Evolutionary conservation across 129 eudicot species (phyloP).

Genomic region (Gnaphalium uliginosum): DNA sequence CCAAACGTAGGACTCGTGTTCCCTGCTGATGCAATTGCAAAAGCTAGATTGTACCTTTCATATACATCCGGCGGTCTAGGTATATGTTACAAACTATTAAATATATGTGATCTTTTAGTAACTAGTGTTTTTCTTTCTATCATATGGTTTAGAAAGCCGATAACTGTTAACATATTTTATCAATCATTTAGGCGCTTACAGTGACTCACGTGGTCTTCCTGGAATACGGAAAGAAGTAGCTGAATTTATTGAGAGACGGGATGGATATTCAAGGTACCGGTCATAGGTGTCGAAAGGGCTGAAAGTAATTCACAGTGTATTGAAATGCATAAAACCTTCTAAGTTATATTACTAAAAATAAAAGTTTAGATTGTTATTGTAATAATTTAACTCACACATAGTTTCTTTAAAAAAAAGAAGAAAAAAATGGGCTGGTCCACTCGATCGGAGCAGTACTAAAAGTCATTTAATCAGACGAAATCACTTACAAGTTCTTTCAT

Average conservation of each 20-base stretch:
- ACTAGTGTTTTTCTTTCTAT: background rate
- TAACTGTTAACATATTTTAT: background rate
- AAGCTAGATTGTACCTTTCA: constrained; percentile 78
- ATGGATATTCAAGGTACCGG: constrained; percentile 88
- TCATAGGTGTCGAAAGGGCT: background rate
- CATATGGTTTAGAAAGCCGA: background rate
- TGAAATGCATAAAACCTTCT: background rate
- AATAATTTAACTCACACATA: background rate
- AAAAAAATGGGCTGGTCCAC: background rate
- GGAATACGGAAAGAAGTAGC: constrained; percentile 95
- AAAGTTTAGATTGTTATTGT: background rate
- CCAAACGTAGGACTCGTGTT: constrained; percentile 96
- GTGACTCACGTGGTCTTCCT: constrained; percentile 97
- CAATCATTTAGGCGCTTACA: constrained; percentile 76
- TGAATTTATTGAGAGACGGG: constrained; percentile 87
- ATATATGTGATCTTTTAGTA: background rate
- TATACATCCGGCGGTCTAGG: constrained; percentile 96
- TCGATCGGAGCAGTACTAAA: background rate
- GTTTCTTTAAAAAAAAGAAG: too few relatives aligned
- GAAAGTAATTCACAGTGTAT: background rate
- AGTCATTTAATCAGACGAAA: background rate
- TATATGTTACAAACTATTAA: constrained; percentile 9
- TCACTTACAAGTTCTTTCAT: background rate
- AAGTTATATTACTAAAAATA: background rate
- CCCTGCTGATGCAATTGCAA: constrained; percentile 96